Percentiles rank a stretch among this genome's conserved stretches.
phyloP scores from a whole-genome alignment of 208 protist species.

The Kentomonas sorsogonicus region DNA sequence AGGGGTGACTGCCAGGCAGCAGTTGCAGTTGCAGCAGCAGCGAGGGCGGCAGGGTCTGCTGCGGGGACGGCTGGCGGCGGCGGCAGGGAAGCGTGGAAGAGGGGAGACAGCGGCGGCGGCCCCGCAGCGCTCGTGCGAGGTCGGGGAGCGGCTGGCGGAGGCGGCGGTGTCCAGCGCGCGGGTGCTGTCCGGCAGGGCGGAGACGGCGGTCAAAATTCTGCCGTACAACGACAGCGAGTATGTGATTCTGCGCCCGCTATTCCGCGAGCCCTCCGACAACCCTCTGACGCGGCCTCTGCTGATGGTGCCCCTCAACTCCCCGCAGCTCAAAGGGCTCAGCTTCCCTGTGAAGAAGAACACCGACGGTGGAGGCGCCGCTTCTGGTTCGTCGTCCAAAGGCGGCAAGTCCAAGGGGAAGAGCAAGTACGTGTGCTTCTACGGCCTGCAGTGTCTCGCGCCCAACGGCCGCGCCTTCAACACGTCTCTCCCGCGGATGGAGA shows the following conservation, averaged over 20 bases:
- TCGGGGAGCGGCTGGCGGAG: slow-evolving; percentile 30
- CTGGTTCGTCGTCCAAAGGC: not conserved
- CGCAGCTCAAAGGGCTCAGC: slow-evolving; percentile 15
- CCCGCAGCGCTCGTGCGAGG: slow-evolving; percentile 12
- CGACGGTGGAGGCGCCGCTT: too few relatives aligned
- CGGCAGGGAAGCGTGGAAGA: not conserved
- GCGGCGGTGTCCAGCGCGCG: slow-evolving; percentile 15
- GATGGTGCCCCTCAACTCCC: slow-evolving; percentile 35
- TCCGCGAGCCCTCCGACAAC: slow-evolving; percentile 73
- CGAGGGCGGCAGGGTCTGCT: too few relatives aligned
- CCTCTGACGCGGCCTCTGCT: slow-evolving; percentile 52
- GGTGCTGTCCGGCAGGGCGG: slow-evolving; percentile 33
- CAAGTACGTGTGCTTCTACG: slow-evolving; percentile 62
- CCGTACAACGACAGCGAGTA: slow-evolving; percentile 74
- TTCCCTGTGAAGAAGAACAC: slow-evolving; percentile 22
- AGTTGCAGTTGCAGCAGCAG: too few relatives aligned
- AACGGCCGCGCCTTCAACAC: slow-evolving; percentile 79
- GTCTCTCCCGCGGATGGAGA: slow-evolving; percentile 58
- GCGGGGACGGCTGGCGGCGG: too few relatives aligned
- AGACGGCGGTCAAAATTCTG: slow-evolving; percentile 73
- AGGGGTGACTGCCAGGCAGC: too few relatives aligned
- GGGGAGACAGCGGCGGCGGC: slow-evolving; percentile 3
- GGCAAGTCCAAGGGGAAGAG: not conserved
- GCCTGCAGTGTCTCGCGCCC: slow-evolving; percentile 73
- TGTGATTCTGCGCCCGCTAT: slow-evolving; percentile 62